Evolutionary conservation across 2,329 filamentous ascomycete species (phyloP).

Genomic region (Nannizziopsis arthrosporioides): DNA sequence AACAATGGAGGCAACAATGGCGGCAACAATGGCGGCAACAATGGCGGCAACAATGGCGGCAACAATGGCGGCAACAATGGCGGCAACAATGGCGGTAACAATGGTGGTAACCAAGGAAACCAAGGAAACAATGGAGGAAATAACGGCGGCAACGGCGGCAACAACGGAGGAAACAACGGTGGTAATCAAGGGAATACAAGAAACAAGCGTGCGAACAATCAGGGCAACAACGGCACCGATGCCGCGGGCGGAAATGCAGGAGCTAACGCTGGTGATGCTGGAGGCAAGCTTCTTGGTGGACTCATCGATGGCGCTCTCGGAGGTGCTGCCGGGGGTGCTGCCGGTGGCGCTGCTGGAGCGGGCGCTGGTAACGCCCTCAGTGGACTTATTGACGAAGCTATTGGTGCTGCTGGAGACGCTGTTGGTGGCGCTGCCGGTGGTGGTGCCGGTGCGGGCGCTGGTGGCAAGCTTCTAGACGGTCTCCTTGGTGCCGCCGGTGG

Average conservation of each 20-base stretch:
- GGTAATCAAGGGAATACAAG: background rate
- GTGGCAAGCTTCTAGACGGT: background rate
- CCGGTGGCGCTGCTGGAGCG: no score
- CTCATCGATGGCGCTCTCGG: no score
- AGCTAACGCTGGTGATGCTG: no score
- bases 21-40: background rate
- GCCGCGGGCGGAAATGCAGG: no score
- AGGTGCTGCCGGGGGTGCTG: no score
- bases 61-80: background rate
- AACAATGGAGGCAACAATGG: background rate
- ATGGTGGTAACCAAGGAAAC: background rate
- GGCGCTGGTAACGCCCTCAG: no score
- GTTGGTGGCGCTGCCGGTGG: background rate
- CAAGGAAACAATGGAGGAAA: background rate
- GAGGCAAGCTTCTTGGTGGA: no score
- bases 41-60: background rate
- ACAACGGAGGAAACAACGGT: no score
- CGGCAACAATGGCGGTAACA: background rate
- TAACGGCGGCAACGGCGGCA: no score
- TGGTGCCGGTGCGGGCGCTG: background rate
- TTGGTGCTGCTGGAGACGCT: background rate
- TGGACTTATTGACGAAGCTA: no score
- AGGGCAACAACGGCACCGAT: background rate
- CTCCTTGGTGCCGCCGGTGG: background rate
- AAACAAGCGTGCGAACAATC: background rate